phyloP scores from a whole-genome alignment of 306 rosid species.

The Sicyos edulis region DNA sequence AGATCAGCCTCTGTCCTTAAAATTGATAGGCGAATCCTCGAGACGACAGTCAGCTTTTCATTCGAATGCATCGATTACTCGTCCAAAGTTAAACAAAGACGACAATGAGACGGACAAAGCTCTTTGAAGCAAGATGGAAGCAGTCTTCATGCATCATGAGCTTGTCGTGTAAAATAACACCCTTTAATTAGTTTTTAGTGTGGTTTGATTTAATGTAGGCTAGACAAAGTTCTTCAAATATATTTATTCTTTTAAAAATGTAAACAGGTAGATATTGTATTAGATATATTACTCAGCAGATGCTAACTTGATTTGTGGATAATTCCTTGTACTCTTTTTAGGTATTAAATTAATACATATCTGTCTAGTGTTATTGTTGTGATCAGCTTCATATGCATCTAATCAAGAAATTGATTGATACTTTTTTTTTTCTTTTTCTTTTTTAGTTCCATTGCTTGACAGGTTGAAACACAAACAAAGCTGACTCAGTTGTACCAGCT shows the following conservation, averaged over 20 bases:
- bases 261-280: slow-evolving; percentile 50
- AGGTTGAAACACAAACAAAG: slow-evolving; percentile 17
- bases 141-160: slow-evolving; percentile 23
- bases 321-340: neutral
- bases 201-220: slow-evolving; percentile 55
- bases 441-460: neutral
- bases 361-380: neutral
- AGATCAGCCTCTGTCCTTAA: slow-evolving; percentile 65
- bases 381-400: neutral
- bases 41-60: slow-evolving; percentile 98
- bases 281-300: slow-evolving; percentile 34
- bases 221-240: slow-evolving; percentile 53
- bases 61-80: slow-evolving; percentile 54
- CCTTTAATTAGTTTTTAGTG: slow-evolving; percentile 23
- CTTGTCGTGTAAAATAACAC: slow-evolving; percentile 29
- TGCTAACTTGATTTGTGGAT: slow-evolving; percentile 11
- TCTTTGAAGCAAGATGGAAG: slow-evolving; percentile 35
- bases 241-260: slow-evolving; percentile 75
- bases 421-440: neutral
- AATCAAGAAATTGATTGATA: neutral
- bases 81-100: slow-evolving; percentile 57
- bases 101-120: slow-evolving; percentile 62
- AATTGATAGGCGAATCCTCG: slow-evolving; percentile 66
- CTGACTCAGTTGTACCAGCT: slow-evolving; percentile 3
- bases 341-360: neutral